These are phyloP conservation scores for Musa acuminata DNA, from an alignment of 176 grass and related monocot genomes.

Conservation along the genomic window DNA sequence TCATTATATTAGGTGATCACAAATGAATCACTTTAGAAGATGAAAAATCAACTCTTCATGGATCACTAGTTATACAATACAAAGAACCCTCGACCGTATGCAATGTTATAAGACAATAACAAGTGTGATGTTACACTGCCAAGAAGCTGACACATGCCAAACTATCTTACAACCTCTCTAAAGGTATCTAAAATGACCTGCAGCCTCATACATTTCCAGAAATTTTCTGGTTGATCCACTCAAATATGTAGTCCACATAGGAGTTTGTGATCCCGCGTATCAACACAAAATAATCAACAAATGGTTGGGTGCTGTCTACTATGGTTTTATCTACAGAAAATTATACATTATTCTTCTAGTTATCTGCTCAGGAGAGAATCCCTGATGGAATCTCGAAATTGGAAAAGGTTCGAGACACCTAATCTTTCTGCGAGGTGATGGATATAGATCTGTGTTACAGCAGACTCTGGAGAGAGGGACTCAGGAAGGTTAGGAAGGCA, in stretches of 20 bases:
- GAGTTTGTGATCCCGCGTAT: constrained; percentile 24
- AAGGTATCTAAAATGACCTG: neutral
- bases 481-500: constrained; percentile 79
- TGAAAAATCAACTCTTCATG: neutral
- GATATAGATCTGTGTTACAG: constrained; percentile 46
- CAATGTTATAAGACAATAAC: neutral
- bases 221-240: neutral
- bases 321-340: constrained; percentile 74
- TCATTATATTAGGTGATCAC: too few species aligned
- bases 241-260: constrained; percentile 1
- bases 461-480: constrained; percentile 48
- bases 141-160: neutral
- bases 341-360: constrained; percentile 34
- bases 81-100: neutral
- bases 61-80: neutral
- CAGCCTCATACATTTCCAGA: neutral
- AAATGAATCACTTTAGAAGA: too few species aligned
- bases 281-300: constrained; percentile 72
- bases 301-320: constrained; percentile 84
- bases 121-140: neutral
- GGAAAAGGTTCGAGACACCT: constrained; percentile 51
- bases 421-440: constrained; percentile 64
- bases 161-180: neutral
- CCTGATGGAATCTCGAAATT: constrained; percentile 33
- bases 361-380: constrained; percentile 32